A percentile compares a stretch with the other conserved stretches of the same genome.
Evolutionary conservation across 495 filamentous ascomycete genomes (phyloP).

Genomic region (Aspergillus bridgeri): DNA sequence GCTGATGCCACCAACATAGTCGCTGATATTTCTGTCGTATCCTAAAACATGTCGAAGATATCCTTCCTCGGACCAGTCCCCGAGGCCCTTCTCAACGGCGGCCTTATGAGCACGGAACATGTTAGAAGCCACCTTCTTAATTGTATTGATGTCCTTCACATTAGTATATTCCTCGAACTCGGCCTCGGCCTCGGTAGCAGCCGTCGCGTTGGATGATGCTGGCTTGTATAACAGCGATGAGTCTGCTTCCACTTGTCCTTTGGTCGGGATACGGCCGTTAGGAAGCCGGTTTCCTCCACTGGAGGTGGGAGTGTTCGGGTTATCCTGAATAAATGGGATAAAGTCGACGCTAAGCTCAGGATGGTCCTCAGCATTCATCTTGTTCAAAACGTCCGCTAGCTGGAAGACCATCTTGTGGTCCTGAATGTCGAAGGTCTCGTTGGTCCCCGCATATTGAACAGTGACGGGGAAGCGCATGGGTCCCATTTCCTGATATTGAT

Average conservation of each 20-base stretch:
- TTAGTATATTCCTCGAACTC: constrained; percentile 27
- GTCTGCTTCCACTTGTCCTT: constrained; percentile 32
- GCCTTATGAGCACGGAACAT: constrained; percentile 61
- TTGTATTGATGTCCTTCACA: constrained; percentile 25
- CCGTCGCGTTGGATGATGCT: constrained; percentile 30
- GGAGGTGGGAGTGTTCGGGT: constrained; percentile 49
- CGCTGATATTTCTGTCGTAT: constrained; percentile 51
- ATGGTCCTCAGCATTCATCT: constrained; percentile 45
- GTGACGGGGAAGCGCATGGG: constrained; percentile 62
- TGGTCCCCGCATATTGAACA: constrained; percentile 47
- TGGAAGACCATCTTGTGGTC: constrained; percentile 65
- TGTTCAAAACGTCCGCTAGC: constrained; percentile 56
- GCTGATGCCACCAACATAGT: constrained; percentile 36
- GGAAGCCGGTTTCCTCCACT: constrained; percentile 51
- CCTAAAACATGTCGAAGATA: constrained; percentile 59
- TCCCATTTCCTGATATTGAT: constrained; percentile 75
- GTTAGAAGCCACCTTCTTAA: constrained; percentile 51
- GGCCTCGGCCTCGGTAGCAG: constrained; percentile 33
- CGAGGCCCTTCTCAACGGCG: constrained; percentile 28
- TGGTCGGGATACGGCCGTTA: constrained; percentile 42
- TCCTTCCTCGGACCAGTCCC: constrained; percentile 59
- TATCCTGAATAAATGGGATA: constrained; percentile 59
- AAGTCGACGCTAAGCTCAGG: constrained; percentile 59
- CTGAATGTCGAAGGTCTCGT: constrained; percentile 52
- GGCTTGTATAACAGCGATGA: constrained; percentile 28